phyloP scores from a whole-genome alignment of 1,139 yeast species.

The Nakaseomyces kungkrabaensis region DNA sequence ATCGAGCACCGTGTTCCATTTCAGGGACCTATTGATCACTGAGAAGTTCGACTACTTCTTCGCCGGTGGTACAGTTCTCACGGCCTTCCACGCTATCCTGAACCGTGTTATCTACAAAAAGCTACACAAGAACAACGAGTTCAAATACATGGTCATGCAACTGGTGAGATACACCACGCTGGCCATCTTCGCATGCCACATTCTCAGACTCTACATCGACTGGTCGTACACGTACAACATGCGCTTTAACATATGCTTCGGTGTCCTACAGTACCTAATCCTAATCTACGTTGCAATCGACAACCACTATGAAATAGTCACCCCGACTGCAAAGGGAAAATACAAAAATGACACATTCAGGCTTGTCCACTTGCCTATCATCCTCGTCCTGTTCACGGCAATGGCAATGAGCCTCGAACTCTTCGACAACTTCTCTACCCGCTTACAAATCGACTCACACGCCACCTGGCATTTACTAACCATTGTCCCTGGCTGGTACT shows the following conservation, averaged over 20 bases:
- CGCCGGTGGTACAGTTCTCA: constrained; percentile 79
- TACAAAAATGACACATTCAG: constrained; percentile 30
- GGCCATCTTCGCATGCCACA: constrained; percentile 46
- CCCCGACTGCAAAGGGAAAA: constrained; percentile 6
- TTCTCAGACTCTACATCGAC: constrained; percentile 53
- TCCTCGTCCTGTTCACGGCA: constrained; percentile 43
- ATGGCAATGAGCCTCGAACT: constrained; percentile 80
- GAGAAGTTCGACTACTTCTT: constrained; percentile 85
- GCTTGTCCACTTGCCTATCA: constrained; percentile 38
- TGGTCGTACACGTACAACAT: constrained; percentile 94
- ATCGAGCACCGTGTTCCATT: constrained; percentile 76
- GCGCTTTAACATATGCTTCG: constrained; percentile 78
- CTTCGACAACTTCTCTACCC: constrained; percentile 76
- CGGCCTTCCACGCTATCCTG: constrained; percentile 62
- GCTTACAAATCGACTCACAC: constrained; percentile 76
- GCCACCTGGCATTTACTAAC: constrained; percentile 86
- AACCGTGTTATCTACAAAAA: constrained; percentile 41
- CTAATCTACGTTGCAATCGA: constrained; percentile 9
- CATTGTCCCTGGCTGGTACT: constrained; percentile 44
- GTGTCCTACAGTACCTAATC: constrained; percentile 56
- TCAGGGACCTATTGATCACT: constrained; percentile 69
- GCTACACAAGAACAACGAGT: constrained; percentile 33
- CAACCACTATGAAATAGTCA: not conserved
- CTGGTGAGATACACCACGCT: constrained; percentile 34
- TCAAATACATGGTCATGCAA: constrained; percentile 12